Evolutionary conservation across 2,329 filamentous ascomycete species (phyloP).

Genomic region (Calonectria crousiana): DNA sequence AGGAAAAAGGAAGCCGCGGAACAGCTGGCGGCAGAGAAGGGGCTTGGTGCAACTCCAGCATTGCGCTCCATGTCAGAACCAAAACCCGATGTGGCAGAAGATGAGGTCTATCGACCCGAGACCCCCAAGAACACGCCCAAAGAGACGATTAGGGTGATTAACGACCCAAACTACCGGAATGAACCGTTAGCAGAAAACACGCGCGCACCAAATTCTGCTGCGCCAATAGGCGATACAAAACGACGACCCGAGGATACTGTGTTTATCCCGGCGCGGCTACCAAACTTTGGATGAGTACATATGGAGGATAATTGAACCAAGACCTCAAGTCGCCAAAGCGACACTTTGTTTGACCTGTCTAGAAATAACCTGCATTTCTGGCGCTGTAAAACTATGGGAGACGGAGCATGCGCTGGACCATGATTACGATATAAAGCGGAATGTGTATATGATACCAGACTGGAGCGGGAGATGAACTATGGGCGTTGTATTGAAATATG

Average conservation of each 20-base stretch:
- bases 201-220: conserved; percentile 39
- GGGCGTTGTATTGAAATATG: conserved; percentile 15
- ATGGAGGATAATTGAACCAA: neutral
- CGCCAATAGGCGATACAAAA: conserved; percentile 17
- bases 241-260: conserved; percentile 35
- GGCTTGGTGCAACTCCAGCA: conserved; percentile 50
- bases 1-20: conserved; percentile 65
- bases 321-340: neutral
- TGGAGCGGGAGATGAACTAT: conserved; percentile 25
- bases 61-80: conserved; percentile 27
- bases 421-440: conserved; percentile 30
- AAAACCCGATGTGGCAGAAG: conserved; percentile 47
- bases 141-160: conserved; percentile 28
- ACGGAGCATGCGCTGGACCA: conserved; percentile 18
- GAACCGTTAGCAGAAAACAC: conserved; percentile 34
- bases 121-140: conserved; percentile 23
- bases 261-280: conserved; percentile 71
- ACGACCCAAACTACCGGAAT: conserved; percentile 7
- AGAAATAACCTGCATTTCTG: conserved; percentile 21
- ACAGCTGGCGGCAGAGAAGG: conserved; percentile 63
- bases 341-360: neutral
- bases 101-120: conserved; percentile 46
- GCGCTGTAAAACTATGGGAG: conserved; percentile 35
- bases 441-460: conserved; percentile 44
- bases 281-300: conserved; percentile 61